Conservation (phyloP, 1,139 yeast species). For the Debaryomycetaceae sp. region DNA sequence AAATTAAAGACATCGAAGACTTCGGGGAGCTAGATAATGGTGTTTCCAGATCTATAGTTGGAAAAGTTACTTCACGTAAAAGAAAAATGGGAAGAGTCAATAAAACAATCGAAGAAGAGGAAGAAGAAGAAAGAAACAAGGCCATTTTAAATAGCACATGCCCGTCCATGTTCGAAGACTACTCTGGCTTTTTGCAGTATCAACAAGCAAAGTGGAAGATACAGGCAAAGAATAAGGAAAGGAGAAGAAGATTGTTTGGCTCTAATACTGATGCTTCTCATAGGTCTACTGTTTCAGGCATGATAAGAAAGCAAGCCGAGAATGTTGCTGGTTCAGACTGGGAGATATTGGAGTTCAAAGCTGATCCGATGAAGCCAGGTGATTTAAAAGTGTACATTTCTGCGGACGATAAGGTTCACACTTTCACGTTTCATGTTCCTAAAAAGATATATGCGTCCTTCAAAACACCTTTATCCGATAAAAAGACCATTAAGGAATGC, state of each 20-base stretch:
- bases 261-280: constrained; percentile 44
- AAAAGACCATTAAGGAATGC: constrained; percentile 48
- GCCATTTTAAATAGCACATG: constrained; percentile 51
- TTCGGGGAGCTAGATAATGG: constrained; percentile 40
- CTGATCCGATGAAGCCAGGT: constrained; percentile 62
- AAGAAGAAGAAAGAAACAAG: constrained; percentile 39
- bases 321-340: constrained; percentile 72
- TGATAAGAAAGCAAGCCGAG: constrained; percentile 77
- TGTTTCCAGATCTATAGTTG: constrained; percentile 32
- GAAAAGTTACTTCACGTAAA: constrained; percentile 48
- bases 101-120: constrained; percentile 33
- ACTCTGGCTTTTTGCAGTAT: constrained; percentile 68
- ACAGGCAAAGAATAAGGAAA: constrained; percentile 65
- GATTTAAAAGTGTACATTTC: constrained; percentile 69
- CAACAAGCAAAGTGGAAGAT: constrained; percentile 85
- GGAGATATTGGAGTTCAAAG: constrained; percentile 76
- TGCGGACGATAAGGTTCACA: constrained; percentile 71
- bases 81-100: constrained; percentile 24
- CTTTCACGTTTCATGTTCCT: constrained; percentile 69
- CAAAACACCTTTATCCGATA: constrained; percentile 46
- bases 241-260: constrained; percentile 81
- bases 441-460: constrained; percentile 69
- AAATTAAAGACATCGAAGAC: constrained; percentile 75
- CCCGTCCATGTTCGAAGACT: constrained; percentile 74
- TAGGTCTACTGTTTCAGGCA: constrained; percentile 57